Base-by-base conservation (phyloP, 768 basidiomycete species). In the Podaxis sp. region DNA sequence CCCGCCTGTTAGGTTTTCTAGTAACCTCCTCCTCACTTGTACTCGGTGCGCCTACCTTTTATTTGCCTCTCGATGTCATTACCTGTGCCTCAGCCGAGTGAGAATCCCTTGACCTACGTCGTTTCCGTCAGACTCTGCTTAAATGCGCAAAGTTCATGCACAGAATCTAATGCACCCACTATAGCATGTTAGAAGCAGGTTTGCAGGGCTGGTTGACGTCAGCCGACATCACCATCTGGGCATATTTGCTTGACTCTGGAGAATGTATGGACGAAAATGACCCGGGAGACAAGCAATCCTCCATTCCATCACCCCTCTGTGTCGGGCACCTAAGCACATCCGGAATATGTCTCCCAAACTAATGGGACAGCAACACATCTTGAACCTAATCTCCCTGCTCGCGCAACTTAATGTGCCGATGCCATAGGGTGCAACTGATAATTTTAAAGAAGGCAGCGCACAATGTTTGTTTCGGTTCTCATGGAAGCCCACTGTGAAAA, bases 301-400 rank as follows among this genome's bases (percentile, higher is more conserved):
- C 58, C 57, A 59, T 61, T 68, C 54, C 64, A 65, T 65, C 66
- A 64, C 42, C 61, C 61, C 63, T 65, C 25, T 21, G 35, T 59
- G 42, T 21, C 52, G 16, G 48, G 32, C 44, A 14, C 9, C 62
- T 44, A 38, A 32, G 37, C 61, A 61, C 62, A 47, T 69, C 54
- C 28, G 54, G 65, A 9, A 57, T 50, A 50, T 37, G 13, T 38
- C 47, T 62, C 55, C 70, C 68, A 53, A 59, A 48, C 59, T 27
- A 25, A 47, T 60, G 70, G 68, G 66, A 55, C 66, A 57, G 38
- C 53, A 40, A 50, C 32, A 35, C 44, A 72, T 74, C 72, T 69
- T 64, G 66, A 77, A 76, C 76, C 66, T 73, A 70, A 76, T 77
- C 72, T 72, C 16, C 9, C 18, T 27, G 32, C 59, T 59, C 69